Conservation (phyloP, 23 red algal genomes). For the Agarophyton chilense region DNA sequence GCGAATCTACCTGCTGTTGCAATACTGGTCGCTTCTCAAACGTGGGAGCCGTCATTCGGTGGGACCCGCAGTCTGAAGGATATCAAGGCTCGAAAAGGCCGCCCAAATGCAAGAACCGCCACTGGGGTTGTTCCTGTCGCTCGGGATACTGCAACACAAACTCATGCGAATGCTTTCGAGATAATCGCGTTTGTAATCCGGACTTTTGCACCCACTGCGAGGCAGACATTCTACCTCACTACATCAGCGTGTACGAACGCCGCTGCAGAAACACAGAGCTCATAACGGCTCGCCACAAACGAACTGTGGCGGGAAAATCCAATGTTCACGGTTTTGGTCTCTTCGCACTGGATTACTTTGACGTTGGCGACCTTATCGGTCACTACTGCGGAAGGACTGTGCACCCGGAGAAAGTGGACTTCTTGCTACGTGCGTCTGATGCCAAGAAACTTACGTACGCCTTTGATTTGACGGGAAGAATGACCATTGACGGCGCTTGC, state of each 20-base stretch:
- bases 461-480: slow-evolving; percentile 36
- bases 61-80: slow-evolving; percentile 25
- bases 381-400: slow-evolving; percentile 58
- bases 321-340: slow-evolving; percentile 66
- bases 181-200: slow-evolving; percentile 36
- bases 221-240: slow-evolving; percentile 4
- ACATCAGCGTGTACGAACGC: not conserved
- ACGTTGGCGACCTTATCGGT: slow-evolving; percentile 56
- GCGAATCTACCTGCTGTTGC: slow-evolving; percentile 54
- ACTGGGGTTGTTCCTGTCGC: slow-evolving; percentile 51
- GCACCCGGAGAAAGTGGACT: slow-evolving; percentile 25
- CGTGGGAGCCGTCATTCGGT: slow-evolving; percentile 12
- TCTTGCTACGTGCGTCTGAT: slow-evolving; percentile 30
- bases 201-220: slow-evolving; percentile 63
- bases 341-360: slow-evolving; percentile 48
- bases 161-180: slow-evolving; percentile 31
- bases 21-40: slow-evolving; percentile 39
- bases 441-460: slow-evolving; percentile 64
- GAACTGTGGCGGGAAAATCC: slow-evolving; percentile 38
- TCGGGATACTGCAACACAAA: slow-evolving; percentile 51
- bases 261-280: slow-evolving; percentile 41
- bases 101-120: slow-evolving; percentile 21
- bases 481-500: slow-evolving; percentile 49
- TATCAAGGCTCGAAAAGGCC: not conserved
- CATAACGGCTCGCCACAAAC: slow-evolving; percentile 48